These are phyloP conservation scores for Syzygium grande DNA, from an alignment of 345 rosid species.

Conservation along the genomic window DNA sequence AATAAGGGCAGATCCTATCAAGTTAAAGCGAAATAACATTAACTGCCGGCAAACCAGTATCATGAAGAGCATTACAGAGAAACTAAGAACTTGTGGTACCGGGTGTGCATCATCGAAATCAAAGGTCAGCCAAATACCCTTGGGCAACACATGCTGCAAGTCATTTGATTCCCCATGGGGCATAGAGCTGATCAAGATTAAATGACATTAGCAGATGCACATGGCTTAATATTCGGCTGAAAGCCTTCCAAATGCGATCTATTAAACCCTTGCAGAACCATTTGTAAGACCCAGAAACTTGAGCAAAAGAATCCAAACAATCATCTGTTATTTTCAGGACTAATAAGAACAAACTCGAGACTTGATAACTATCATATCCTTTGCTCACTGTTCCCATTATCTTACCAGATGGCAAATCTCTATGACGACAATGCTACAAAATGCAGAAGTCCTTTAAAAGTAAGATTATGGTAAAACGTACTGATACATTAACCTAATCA, in stretches of 20 bases:
- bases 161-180: constrained; percentile 39
- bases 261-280: not conserved
- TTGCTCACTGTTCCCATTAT: not conserved
- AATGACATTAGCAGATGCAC: not conserved
- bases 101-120: constrained; percentile 83
- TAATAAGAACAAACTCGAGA: not conserved
- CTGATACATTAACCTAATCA: not conserved
- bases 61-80: not conserved
- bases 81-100: constrained; percentile 25
- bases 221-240: not conserved
- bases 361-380: not conserved
- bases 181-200: constrained; percentile 31
- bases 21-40: not conserved
- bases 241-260: not conserved
- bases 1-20: constrained; percentile 74
- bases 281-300: not conserved
- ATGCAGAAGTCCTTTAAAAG: not conserved
- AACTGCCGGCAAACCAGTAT: not conserved
- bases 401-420: not conserved
- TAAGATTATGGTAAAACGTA: not conserved
- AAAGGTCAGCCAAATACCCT: constrained; percentile 75
- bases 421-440: not conserved
- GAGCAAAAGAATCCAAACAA: not conserved
- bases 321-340: not conserved
- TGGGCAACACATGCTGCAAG: constrained; percentile 41